Percentiles rank a stretch among this genome's conserved stretches.
Conservation (phyloP, 2,329 filamentous ascomycete genomes). For the Cladosporium halotolerans region DNA sequence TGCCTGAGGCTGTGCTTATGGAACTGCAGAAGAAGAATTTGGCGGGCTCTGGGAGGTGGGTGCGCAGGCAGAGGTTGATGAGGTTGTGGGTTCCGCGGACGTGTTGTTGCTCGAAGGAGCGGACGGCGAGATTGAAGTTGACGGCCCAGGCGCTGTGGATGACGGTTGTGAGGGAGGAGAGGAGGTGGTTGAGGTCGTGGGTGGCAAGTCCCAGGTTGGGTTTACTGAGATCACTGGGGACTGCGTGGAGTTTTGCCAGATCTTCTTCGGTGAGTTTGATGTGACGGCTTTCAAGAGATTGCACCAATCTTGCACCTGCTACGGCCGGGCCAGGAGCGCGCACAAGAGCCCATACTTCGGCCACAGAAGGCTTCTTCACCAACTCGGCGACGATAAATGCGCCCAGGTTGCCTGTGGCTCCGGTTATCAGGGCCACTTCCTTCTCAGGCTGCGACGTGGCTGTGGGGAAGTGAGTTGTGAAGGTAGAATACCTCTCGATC, state of each 20-base stretch:
- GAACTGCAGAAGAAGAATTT: slow-evolving; percentile 49
- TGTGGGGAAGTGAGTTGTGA: slow-evolving; percentile 25
- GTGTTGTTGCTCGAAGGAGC: slow-evolving; percentile 44
- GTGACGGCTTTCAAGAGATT: slow-evolving; percentile 31
- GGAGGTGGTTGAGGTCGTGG: slow-evolving; percentile 15
- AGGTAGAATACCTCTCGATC: slow-evolving; percentile 40
- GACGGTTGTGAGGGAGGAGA: slow-evolving; percentile 35
- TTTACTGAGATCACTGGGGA: slow-evolving; percentile 38
- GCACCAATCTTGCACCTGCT: slow-evolving; percentile 31
- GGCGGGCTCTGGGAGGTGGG: slow-evolving; percentile 28
- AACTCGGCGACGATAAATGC: slow-evolving; percentile 48
- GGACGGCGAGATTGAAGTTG: slow-evolving; percentile 51
- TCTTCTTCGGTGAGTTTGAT: slow-evolving; percentile 30
- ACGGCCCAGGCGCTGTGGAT: slow-evolving; percentile 51
- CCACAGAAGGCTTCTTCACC: slow-evolving; percentile 23
- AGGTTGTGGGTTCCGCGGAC: slow-evolving; percentile 43
- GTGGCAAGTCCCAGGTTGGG: slow-evolving; percentile 36
- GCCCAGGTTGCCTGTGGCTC: slow-evolving; percentile 60
- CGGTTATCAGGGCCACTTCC: slow-evolving; percentile 47
- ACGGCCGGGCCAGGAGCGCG: slow-evolving; percentile 37
- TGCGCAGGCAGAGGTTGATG: slow-evolving; percentile 33
- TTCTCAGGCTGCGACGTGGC: slow-evolving; percentile 10
- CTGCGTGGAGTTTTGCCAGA: slow-evolving; percentile 30
- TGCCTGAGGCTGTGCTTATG: slow-evolving; percentile 35
- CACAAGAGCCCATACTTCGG: slow-evolving; percentile 47